These are phyloP conservation scores for Dactylellina parvicollis DNA, from an alignment of 2,329 filamentous ascomycete species.

Conservation along the genomic window DNA sequence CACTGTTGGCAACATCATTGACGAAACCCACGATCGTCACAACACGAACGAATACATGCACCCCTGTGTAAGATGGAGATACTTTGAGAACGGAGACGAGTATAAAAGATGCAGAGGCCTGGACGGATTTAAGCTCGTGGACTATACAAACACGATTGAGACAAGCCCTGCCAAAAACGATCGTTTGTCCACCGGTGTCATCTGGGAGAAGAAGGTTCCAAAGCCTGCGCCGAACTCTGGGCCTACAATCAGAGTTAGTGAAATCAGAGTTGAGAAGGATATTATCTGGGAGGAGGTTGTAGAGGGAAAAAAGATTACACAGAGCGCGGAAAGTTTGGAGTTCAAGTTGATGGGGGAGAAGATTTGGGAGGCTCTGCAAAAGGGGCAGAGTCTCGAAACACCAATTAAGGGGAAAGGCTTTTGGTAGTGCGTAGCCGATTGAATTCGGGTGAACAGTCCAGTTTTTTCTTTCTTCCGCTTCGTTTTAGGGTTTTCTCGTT, in stretches of 20 bases:
- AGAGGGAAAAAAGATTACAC: conserved; percentile 13
- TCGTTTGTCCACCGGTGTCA: conserved; percentile 10
- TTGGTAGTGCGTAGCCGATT: background rate
- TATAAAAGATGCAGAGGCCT: conserved; percentile 42
- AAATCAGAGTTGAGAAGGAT: conserved; percentile 27
- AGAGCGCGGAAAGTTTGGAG: conserved; percentile 28
- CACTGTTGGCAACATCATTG: conserved; percentile 45
- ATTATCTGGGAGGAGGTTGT: conserved; percentile 40
- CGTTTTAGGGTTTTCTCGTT: background rate
- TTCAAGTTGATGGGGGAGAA: conserved; percentile 45
- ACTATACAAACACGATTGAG: conserved; percentile 27
- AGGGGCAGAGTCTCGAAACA: conserved; percentile 46
- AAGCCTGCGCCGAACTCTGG: conserved; percentile 20
- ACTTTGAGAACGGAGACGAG: conserved; percentile 48
- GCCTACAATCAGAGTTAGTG: conserved; percentile 43
- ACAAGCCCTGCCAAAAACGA: conserved; percentile 35
- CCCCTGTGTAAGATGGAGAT: conserved; percentile 46
- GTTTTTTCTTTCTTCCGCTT: too few relatives aligned
- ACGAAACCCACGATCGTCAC: conserved; percentile 32
- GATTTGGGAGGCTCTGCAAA: conserved; percentile 39
- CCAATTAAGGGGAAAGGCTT: conserved; percentile 33
- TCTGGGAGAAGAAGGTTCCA: conserved; percentile 51
- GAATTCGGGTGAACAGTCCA: too few relatives aligned
- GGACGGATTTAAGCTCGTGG: conserved; percentile 41
- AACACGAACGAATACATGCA: conserved; percentile 52